phyloP scores from a whole-genome alignment of 352 stramenopile species.

The Blastocystis sp. region DNA sequence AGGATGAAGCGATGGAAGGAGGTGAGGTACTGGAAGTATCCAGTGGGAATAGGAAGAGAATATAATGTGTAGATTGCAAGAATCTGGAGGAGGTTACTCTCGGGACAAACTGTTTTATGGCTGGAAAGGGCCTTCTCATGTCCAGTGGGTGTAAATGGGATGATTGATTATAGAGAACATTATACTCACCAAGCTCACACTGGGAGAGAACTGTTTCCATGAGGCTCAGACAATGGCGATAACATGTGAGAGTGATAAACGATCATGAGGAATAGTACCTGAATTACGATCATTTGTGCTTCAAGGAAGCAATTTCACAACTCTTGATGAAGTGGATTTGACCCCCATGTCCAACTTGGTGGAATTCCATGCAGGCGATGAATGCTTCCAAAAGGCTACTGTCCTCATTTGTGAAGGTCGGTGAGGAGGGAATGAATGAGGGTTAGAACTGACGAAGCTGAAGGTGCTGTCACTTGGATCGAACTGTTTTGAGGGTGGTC shows the following conservation, averaged over 20 bases:
- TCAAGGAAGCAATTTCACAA: conserved; percentile 21
- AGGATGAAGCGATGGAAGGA: background rate
- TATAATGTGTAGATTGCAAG: background rate
- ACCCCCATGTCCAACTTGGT: background rate
- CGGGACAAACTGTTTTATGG: background rate
- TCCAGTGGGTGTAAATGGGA: background rate
- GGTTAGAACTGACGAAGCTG: conserved; percentile 33
- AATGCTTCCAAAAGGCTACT: background rate
- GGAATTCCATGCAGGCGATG: background rate
- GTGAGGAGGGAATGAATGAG: background rate
- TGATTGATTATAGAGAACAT: background rate
- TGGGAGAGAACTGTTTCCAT: conserved; percentile 39
- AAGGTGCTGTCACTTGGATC: background rate
- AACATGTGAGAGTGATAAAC: background rate
- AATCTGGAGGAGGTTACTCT: conserved; percentile 9
- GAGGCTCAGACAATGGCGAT: background rate
- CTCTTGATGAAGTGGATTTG: conserved; percentile 37
- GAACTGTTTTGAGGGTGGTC: conserved; percentile 11
- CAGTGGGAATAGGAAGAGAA: background rate
- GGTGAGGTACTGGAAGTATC: conserved; percentile 13
- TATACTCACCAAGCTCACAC: background rate
- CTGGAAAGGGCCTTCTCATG: background rate
- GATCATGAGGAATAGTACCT: background rate
- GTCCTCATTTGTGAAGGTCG: conserved; percentile 26
- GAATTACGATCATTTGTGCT: background rate